These are phyloP conservation scores for Penicillium frequentans DNA, from an alignment of 2,329 filamentous ascomycete genomes.

Conservation along the genomic window DNA sequence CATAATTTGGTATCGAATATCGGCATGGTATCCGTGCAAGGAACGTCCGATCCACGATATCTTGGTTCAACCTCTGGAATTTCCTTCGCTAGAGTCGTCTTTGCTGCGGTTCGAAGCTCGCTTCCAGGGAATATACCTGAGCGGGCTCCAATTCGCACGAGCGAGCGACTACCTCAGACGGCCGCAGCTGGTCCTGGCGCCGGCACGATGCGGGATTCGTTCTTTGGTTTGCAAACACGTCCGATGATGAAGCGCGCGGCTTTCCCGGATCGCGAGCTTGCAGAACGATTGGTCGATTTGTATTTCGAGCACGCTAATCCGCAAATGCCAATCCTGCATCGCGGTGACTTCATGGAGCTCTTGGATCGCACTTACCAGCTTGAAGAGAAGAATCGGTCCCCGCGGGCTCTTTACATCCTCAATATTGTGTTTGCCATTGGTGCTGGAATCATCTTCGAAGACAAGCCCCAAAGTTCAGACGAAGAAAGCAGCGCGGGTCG, in stretches of 20 bases:
- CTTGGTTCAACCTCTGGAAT: constrained; percentile 86
- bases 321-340: constrained; percentile 89
- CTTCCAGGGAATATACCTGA: constrained; percentile 61
- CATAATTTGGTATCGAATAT: constrained; percentile 69
- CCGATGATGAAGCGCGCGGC: constrained; percentile 81
- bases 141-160: constrained; percentile 61
- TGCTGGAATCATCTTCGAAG: constrained; percentile 80
- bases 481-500: constrained; percentile 22
- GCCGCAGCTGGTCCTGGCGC: constrained; percentile 55
- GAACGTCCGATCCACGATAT: constrained; percentile 74
- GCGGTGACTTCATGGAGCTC: constrained; percentile 83
- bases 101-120: constrained; percentile 85
- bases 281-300: constrained; percentile 69
- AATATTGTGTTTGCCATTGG: constrained; percentile 98
- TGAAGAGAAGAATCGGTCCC: constrained; percentile 65
- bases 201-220: constrained; percentile 89
- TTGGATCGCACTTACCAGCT: constrained; percentile 78
- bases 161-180: constrained; percentile 53
- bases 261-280: constrained; percentile 78
- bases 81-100: constrained; percentile 90
- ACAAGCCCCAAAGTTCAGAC: constrained; percentile 33
- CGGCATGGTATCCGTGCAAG: constrained; percentile 75
- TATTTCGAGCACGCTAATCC: constrained; percentile 98
- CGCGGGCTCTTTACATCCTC: constrained; percentile 85
- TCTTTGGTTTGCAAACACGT: constrained; percentile 93